These are phyloP conservation scores for Bonia amplexicaulis DNA, from an alignment of 176 grass and related monocot species.

Conservation along the genomic window DNA sequence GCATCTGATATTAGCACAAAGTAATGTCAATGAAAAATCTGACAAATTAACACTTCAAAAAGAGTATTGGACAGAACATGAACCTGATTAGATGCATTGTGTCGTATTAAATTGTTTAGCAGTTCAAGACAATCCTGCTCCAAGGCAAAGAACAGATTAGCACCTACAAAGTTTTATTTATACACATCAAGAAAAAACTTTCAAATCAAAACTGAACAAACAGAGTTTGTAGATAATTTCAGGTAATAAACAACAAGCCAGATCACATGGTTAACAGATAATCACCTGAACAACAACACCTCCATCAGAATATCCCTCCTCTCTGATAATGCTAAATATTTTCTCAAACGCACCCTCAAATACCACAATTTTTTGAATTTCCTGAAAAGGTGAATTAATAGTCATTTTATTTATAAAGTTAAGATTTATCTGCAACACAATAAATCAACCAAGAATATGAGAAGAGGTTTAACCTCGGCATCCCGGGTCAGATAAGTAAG, in stretches of 20 bases:
- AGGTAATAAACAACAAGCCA: constrained; percentile 9
- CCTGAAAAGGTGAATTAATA: constrained; percentile 47
- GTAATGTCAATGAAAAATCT: constrained; percentile 20
- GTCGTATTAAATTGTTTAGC: constrained; percentile 91
- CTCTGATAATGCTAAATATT: constrained; percentile 97
- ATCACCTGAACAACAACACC: constrained; percentile 98
- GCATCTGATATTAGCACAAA: constrained; percentile 62
- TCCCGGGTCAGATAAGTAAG: constrained; percentile 96
- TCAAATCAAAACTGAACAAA: background rate
- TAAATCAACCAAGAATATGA: constrained; percentile 27
- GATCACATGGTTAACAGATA: constrained; percentile 8
- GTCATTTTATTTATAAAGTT: background rate
- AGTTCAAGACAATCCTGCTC: constrained; percentile 94
- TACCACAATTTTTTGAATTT: constrained; percentile 99
- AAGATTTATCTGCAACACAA: background rate
- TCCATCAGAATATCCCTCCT: constrained; percentile 97
- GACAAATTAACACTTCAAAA: constrained; percentile 28
- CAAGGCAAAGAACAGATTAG: constrained; percentile 32
- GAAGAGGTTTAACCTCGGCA: constrained; percentile 62
- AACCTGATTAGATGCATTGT: constrained; percentile 92
- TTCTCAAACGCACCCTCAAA: constrained; percentile 99
- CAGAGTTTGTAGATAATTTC: background rate
- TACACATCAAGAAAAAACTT: constrained; percentile 19
- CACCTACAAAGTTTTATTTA: background rate
- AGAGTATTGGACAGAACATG: background rate